Evolutionary conservation across 2,329 filamentous ascomycete species (phyloP).

Genomic region (Furcasterigmium furcatum): DNA sequence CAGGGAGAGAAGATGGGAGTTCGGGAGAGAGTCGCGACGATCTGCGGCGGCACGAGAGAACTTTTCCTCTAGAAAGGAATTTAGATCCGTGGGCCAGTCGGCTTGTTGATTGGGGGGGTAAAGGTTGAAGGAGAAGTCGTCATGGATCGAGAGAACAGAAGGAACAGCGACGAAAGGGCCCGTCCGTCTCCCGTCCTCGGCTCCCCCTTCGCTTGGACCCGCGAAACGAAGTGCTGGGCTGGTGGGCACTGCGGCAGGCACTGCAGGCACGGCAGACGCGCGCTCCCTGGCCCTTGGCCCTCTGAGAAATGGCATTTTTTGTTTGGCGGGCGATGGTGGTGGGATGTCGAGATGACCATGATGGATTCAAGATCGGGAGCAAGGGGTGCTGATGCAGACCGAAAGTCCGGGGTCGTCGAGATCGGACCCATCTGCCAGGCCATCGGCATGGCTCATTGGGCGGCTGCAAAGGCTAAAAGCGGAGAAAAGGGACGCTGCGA

Average conservation of each 20-base stretch:
- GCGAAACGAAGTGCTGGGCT: too few relatives aligned
- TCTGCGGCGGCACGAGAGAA: neutral
- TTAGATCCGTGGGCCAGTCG: too few relatives aligned
- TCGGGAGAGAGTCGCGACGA: too few relatives aligned
- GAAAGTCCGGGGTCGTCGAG: slow-evolving; percentile 3
- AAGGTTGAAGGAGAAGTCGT: too few relatives aligned
- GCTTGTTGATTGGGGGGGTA: too few relatives aligned
- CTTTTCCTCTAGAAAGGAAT: slow-evolving; percentile 1
- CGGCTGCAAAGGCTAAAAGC: neutral
- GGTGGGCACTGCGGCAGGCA: neutral
- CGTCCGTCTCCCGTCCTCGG: too few relatives aligned
- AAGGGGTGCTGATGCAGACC: slow-evolving; percentile 2
- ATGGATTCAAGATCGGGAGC: slow-evolving; percentile 2
- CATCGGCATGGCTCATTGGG: neutral
- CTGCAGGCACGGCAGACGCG: too few relatives aligned
- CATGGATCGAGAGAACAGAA: too few relatives aligned
- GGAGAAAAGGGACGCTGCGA: neutral
- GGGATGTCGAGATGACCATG: slow-evolving; percentile 2
- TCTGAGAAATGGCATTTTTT: slow-evolving; percentile 1
- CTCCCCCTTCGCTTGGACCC: too few relatives aligned
- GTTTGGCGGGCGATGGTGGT: slow-evolving; percentile 1
- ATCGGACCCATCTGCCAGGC: neutral
- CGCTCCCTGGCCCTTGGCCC: too few relatives aligned
- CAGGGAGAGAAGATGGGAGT: too few relatives aligned
- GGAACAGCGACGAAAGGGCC: too few relatives aligned